A percentile compares a stretch with the other conserved stretches of the same genome.
These are phyloP conservation scores for Sclerotinia subarctica DNA, from an alignment of 2,329 filamentous ascomycete species.

Conservation along the genomic window DNA sequence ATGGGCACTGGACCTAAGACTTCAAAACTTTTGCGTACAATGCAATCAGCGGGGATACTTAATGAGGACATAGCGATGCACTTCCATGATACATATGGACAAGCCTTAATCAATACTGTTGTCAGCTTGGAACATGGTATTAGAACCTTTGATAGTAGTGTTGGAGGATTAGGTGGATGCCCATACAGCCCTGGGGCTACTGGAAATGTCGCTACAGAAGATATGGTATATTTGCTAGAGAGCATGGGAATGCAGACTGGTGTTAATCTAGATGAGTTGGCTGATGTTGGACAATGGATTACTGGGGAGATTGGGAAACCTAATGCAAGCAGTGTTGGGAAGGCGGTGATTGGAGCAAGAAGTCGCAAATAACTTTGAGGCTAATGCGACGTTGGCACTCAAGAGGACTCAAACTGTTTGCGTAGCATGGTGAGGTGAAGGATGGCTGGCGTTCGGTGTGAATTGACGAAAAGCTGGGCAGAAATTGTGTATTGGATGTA, in stretches of 20 bases:
- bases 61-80: conserved; percentile 74
- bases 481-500: neutral
- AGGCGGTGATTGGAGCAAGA: conserved; percentile 54
- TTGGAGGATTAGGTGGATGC: conserved; percentile 78
- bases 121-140: conserved; percentile 75
- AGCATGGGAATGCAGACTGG: conserved; percentile 73
- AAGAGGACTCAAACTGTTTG: neutral
- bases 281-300: conserved; percentile 71
- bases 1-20: conserved; percentile 80
- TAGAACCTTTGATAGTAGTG: conserved; percentile 73
- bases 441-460: conserved; percentile 7
- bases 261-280: conserved; percentile 63
- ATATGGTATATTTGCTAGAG: conserved; percentile 75
- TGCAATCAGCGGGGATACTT: conserved; percentile 64
- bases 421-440: neutral
- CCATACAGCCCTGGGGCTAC: conserved; percentile 83
- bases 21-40: conserved; percentile 59
- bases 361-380: neutral
- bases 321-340: conserved; percentile 66
- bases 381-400: neutral
- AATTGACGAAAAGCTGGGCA: neutral
- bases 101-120: conserved; percentile 78
- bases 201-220: conserved; percentile 82
- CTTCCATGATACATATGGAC: conserved; percentile 86
- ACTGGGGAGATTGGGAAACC: conserved; percentile 58